Percentiles rank a stretch among this genome's conserved stretches.
These are phyloP conservation scores for Ettlia oleoabundans DNA, from an alignment of 139 green algal genomes.

Conservation along the genomic window DNA sequence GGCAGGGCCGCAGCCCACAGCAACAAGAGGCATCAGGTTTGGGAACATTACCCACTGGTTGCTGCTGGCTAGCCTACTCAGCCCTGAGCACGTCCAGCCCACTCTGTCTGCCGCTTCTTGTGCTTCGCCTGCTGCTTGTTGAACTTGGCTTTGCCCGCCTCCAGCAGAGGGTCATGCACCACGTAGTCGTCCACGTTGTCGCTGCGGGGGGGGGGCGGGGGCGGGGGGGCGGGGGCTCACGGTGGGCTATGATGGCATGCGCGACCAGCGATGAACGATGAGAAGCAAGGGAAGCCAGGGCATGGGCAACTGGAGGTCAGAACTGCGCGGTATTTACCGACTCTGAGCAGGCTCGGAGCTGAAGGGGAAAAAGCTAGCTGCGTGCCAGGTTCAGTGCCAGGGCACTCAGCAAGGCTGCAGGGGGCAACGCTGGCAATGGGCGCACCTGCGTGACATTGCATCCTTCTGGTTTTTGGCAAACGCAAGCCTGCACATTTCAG, in stretches of 20 bases:
- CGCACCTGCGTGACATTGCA: conserved; percentile 56
- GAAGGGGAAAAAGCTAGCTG: no score
- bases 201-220: background rate
- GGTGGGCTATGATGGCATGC: no score
- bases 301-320: no score
- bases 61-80: background rate
- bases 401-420: background rate
- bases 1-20: no score
- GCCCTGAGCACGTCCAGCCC: conserved; percentile 54
- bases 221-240: no score
- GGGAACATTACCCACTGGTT: background rate
- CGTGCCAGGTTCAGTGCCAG: background rate
- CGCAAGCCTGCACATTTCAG: conserved; percentile 43
- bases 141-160: conserved; percentile 81
- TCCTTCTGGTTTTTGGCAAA: conserved; percentile 59
- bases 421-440: background rate
- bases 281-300: no score
- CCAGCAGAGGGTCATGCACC: conserved; percentile 79
- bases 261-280: no score
- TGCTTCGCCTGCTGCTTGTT: conserved; percentile 63
- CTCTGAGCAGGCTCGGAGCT: no score
- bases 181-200: conserved; percentile 80
- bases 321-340: no score
- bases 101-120: conserved; percentile 71
- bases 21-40: no score